Conservation (phyloP, 805 yeast species). For the Sungouiozyma ichnusensis region DNA sequence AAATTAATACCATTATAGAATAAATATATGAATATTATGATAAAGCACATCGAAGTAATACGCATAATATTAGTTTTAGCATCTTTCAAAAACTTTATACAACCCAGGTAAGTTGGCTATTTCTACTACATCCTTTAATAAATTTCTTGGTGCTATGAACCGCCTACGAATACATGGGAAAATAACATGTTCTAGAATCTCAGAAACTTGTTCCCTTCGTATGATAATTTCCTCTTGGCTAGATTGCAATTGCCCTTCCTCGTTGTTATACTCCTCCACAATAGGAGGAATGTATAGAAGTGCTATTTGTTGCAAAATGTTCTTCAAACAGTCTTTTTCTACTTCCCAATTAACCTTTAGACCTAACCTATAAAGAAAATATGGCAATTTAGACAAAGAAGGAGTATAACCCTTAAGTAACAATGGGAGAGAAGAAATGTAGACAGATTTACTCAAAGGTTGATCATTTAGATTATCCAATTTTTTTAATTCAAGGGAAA, state of each 20-base stretch:
- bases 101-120: constrained; percentile 87
- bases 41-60: constrained; percentile 1
- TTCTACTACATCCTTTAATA: constrained; percentile 55
- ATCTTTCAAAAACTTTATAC: constrained; percentile 86
- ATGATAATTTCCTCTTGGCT: constrained; percentile 17
- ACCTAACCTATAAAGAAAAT: constrained; percentile 55
- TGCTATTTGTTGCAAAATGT: constrained; percentile 58
- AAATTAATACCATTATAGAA: constrained; percentile 8
- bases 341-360: constrained; percentile 49
- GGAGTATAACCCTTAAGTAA: constrained; percentile 58
- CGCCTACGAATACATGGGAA: constrained; percentile 57
- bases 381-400: constrained; percentile 49
- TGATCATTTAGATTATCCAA: constrained; percentile 24
- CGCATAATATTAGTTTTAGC: constrained; percentile 30
- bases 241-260: constrained; percentile 8
- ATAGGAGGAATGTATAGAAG: constrained; percentile 60
- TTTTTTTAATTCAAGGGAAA: constrained; percentile 37
- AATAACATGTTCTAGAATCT: constrained; percentile 42
- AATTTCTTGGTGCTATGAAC: constrained; percentile 50
- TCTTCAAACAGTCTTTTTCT: constrained; percentile 60
- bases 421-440: constrained; percentile 52
- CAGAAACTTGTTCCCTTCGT: constrained; percentile 26
- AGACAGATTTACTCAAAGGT: constrained; percentile 20
- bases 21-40: not conserved
- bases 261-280: constrained; percentile 14